A percentile compares a stretch with the other conserved stretches of the same genome.
phyloP scores from a whole-genome alignment of 352 stramenopile genomes.

The Pythium vanterpoolii region DNA sequence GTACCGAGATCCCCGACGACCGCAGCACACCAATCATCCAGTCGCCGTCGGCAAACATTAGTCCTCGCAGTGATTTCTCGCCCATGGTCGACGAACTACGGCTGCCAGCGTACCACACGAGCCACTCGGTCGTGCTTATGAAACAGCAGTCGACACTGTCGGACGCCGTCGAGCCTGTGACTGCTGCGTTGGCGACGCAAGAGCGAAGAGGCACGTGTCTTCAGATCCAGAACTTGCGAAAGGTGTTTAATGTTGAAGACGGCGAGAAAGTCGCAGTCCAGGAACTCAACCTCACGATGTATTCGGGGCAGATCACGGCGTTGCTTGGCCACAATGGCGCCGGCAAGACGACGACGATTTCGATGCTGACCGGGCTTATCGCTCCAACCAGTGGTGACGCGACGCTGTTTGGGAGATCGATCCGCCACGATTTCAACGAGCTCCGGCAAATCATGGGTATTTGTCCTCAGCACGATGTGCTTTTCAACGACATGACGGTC shows the following conservation, averaged over 20 bases:
- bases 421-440: conserved; percentile 56
- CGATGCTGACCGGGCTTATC: conserved; percentile 90
- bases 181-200: conserved; percentile 23
- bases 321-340: conserved; percentile 85
- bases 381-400: conserved; percentile 46
- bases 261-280: conserved; percentile 81
- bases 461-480: conserved; percentile 93
- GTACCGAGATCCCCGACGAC: neutral
- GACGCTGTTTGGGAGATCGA: conserved; percentile 50
- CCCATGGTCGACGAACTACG: conserved; percentile 1
- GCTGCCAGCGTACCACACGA: neutral
- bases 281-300: conserved; percentile 86
- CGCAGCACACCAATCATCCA: conserved; percentile 4
- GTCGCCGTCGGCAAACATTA: conserved; percentile 1
- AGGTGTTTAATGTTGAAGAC: conserved; percentile 60
- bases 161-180: conserved; percentile 26
- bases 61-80: conserved; percentile 4
- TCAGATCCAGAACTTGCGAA: conserved; percentile 25
- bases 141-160: conserved; percentile 4
- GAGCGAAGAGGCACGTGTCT: conserved; percentile 26
- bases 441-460: conserved; percentile 87
- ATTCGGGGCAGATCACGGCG: conserved; percentile 90
- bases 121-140: conserved; percentile 3
- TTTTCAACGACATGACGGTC: conserved; percentile 92
- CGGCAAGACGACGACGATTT: conserved; percentile 92